Evolutionary conservation across 306 rosid species (phyloP), one percentile per base, ranked within the genome.

Genomic region (Phaseolus lunatus): DNA sequence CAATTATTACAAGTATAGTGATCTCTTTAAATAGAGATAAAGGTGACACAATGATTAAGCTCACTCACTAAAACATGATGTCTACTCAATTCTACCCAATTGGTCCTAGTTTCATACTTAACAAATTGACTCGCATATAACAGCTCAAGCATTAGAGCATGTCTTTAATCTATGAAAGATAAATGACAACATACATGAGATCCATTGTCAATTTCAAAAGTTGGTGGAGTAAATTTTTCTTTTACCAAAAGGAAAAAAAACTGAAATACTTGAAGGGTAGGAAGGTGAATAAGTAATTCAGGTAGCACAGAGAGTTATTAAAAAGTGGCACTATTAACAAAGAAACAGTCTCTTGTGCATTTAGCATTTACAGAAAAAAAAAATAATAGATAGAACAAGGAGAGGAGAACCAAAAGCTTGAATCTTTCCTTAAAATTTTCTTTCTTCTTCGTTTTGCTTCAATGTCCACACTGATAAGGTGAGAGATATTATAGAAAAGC

Each of bases 61-160:
- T n/a, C n/a, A n/a, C n/a, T n/a, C n/a, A n/a, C n/a, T n/a, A n/a
- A n/a, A n/a, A n/a, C n/a, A n/a, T n/a, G n/a, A n/a, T n/a, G n/a
- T n/a, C n/a, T n/a, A n/a, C n/a, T n/a, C n/a, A n/a, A n/a, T n/a
- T n/a, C n/a, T n/a, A n/a, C n/a, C n/a, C n/a, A n/a, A n/a, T n/a
- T n/a, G n/a, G n/a, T n/a, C n/a, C n/a, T n/a, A n/a, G n/a, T n/a
- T n/a, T n/a, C n/a, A n/a, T n/a, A n/a, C n/a, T n/a, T n/a, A n/a
- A n/a, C n/a, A n/a, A n/a, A n/a, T n/a, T n/a, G n/a, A n/a, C n/a
- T n/a, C n/a, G n/a, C n/a, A n/a, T 15, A 48, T 18, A 62, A 64
- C 56, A 53, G 44, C 74, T 41, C 58, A 41, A 67, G 2, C 75
- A 39, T 39, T 26, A n/a, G 54, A 65, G 14, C 45, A 39, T 53